A percentile compares a stretch with the other conserved stretches of the same genome.
These are phyloP conservation scores for Cardamine occulta DNA, from an alignment of 345 rosid genomes.

Conservation along the genomic window DNA sequence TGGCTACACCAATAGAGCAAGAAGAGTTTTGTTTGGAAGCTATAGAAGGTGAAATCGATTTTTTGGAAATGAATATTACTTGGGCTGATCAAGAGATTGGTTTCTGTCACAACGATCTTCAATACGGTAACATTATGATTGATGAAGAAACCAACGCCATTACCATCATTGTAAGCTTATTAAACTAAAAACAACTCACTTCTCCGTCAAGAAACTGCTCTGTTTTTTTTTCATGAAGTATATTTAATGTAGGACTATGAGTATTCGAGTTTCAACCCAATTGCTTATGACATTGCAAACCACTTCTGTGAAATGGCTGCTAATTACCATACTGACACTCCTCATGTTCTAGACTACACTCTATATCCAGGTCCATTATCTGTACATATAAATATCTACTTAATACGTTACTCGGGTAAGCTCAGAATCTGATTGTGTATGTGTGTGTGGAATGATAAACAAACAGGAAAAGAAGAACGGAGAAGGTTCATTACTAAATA, in stretches of 20 bases:
- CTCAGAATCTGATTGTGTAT: conserved; percentile 25
- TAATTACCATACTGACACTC: conserved; percentile 85
- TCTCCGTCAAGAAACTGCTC: conserved; percentile 24
- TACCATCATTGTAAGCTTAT: conserved; percentile 73
- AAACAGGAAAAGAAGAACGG: conserved; percentile 71
- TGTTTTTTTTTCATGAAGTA: background rate
- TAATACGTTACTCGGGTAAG: background rate
- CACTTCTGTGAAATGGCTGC: conserved; percentile 98
- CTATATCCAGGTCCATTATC: conserved; percentile 68
- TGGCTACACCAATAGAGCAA: conserved; percentile 55
- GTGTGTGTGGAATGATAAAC: conserved; percentile 17
- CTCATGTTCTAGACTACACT: conserved; percentile 75
- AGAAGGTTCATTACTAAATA: conserved; percentile 61
- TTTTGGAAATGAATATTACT: conserved; percentile 60
- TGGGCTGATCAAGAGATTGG: conserved; percentile 58
- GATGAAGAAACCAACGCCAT: conserved; percentile 79
- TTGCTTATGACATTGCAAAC: conserved; percentile 91
- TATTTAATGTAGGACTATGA: conserved; percentile 71
- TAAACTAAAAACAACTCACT: background rate
- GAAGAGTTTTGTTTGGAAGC: conserved; percentile 59
- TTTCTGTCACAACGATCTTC: conserved; percentile 97
- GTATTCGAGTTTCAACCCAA: conserved; percentile 84
- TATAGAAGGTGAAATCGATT: conserved; percentile 61
- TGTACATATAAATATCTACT: background rate
- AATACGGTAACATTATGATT: conserved; percentile 96